Percentiles rank a stretch among this genome's conserved stretches.
These are phyloP conservation scores for Epichloe festucae DNA, from an alignment of 2,329 filamentous ascomycete genomes.

Conservation along the genomic window DNA sequence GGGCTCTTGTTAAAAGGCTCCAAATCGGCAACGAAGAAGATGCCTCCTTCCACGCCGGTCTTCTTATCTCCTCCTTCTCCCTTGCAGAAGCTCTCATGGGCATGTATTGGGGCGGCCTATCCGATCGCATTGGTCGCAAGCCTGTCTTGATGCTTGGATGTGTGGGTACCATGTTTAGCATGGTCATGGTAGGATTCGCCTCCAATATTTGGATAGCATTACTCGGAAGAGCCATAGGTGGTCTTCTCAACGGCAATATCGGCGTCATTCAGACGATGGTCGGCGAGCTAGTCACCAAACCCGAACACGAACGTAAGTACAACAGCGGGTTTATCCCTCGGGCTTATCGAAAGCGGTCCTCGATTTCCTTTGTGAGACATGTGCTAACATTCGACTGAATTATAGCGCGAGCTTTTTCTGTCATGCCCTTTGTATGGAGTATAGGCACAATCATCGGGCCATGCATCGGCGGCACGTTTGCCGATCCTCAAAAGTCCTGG, in stretches of 20 bases:
- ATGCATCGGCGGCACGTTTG: constrained; percentile 76
- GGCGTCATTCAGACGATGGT: constrained; percentile 91
- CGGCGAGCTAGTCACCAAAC: constrained; percentile 69
- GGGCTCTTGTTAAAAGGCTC: constrained; percentile 68
- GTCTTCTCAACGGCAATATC: constrained; percentile 81
- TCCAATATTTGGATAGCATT: constrained; percentile 76
- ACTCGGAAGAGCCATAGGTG: constrained; percentile 61
- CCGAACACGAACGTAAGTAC: constrained; percentile 70
- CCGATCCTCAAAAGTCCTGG: constrained; percentile 63
- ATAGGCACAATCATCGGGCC: constrained; percentile 83
- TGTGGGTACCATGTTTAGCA: constrained; percentile 66
- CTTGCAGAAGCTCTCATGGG: constrained; percentile 72
- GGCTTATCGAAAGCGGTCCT: too few species aligned
- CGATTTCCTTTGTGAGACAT: not conserved
- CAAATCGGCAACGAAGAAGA: constrained; percentile 57
- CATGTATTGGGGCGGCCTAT: constrained; percentile 78
- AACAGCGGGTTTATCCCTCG: not conserved
- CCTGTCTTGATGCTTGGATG: constrained; percentile 74
- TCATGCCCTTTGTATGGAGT: constrained; percentile 92
- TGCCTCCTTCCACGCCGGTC: constrained; percentile 77
- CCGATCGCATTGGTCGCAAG: constrained; percentile 73
- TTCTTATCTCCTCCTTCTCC: constrained; percentile 78
- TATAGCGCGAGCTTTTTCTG: constrained; percentile 66
- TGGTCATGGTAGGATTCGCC: constrained; percentile 73
- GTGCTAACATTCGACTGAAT: constrained; percentile 8